Evolutionary conservation across 352 stramenopile genomes (phyloP), one percentile per base, ranked within the genome.

Genomic region (Elongisporangium anandrum): DNA sequence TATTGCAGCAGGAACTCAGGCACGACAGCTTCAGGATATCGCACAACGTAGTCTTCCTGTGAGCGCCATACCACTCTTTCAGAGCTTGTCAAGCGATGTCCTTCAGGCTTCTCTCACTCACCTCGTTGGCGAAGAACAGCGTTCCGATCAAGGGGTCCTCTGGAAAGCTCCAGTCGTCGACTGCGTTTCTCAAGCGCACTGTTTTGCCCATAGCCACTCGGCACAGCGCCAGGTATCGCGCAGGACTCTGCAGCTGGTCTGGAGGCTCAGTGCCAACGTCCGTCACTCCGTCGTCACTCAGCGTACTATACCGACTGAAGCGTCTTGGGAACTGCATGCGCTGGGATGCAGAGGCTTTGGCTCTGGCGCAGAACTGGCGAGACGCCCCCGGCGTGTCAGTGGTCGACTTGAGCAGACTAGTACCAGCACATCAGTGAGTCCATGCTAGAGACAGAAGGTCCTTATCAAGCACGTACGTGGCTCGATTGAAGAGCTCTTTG

Each of bases 1-100:
- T 82, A 72, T 57, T 88, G 73, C 1, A 92, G 66, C 10, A 93
- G 54, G 57, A 93, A 93, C 60, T 93, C 83, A 8, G 85, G 85
- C 2, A 95, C 73, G 0, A 90, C 75, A 0, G 86, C 69, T 22
- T 89, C 56, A 2, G 75, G 59, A 26, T 87, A 74, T 8, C 81
- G 70, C 22, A 90, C 63, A n/a, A 87, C 56, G 55, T 92, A 93
- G 56, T 92, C 83, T 23, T 95, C 81, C 65, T 87, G 34, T 15
- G 23, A 10, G 1, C 20, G 48, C 26, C 26, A 39, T 13, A 8
- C 16, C 9, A n/a, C 38, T 1, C 3, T 8, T 4, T 13, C 24
- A 49, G 4, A 49, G 3, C 17, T 16, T n/a, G 17, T 2, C 23
- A 50, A 17, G 3, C 13, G 20, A 15, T n/a, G n/a, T n/a, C n/a